These are phyloP conservation scores for Auricularia sp. DNA, from an alignment of 768 basidiomycete species.

Conservation along the genomic window DNA sequence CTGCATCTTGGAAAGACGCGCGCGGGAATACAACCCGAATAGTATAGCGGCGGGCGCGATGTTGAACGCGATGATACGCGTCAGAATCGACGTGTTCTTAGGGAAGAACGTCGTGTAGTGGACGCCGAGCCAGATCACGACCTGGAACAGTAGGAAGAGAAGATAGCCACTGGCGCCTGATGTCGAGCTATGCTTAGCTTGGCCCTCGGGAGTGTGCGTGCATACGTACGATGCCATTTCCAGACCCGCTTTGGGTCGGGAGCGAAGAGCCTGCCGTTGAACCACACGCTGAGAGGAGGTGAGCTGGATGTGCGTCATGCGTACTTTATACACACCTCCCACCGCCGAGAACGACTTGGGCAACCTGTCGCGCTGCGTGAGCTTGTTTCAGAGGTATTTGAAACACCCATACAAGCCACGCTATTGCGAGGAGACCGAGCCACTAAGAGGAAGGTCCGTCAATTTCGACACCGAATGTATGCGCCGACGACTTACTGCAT, in stretches of 20 bases:
- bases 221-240: constrained; percentile 63
- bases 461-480: background rate
- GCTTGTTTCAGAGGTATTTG: background rate
- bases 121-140: constrained; percentile 62
- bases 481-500: constrained; percentile 42
- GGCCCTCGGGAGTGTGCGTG: background rate
- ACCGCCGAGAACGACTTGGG: constrained; percentile 54
- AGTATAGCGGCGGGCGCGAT: constrained; percentile 44
- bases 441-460: constrained; percentile 27
- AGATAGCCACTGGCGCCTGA: constrained; percentile 63
- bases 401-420: constrained; percentile 36
- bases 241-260: constrained; percentile 66
- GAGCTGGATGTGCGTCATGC: background rate
- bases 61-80: constrained; percentile 40
- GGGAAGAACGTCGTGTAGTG: constrained; percentile 54
- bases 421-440: constrained; percentile 52
- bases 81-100: constrained; percentile 27
- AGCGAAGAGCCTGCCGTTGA: constrained; percentile 56
- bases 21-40: constrained; percentile 12
- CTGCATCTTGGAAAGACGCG: constrained; percentile 1
- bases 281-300: constrained; percentile 46
- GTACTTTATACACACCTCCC: constrained; percentile 25
- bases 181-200: background rate
- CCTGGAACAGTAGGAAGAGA: constrained; percentile 48
- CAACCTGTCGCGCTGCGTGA: constrained; percentile 13